These are phyloP conservation scores for Przewalskia tangutica DNA, from an alignment of 257 asterid genomes.

Conservation along the genomic window DNA sequence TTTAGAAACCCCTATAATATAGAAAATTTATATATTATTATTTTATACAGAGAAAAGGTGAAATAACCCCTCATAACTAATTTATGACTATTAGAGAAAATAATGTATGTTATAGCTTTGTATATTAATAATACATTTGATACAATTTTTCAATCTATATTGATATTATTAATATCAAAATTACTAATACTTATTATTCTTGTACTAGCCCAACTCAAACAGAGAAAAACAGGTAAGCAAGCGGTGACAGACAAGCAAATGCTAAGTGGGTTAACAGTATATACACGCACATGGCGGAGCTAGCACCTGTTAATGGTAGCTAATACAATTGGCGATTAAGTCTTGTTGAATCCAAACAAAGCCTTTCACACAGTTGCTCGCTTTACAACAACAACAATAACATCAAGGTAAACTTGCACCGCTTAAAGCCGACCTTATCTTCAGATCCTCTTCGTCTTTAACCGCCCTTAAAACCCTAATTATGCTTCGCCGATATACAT, in stretches of 20 bases:
- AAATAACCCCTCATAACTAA: too few species aligned
- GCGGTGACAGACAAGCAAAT: neutral
- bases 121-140: too few species aligned
- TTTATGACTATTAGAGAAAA: too few species aligned
- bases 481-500: neutral
- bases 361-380: neutral
- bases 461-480: neutral
- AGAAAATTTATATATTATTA: too few species aligned
- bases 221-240: neutral
- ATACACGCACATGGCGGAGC: constrained; percentile 17
- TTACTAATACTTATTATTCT: too few species aligned
- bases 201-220: too few species aligned
- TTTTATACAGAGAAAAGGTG: too few species aligned
- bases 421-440: neutral
- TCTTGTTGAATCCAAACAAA: constrained; percentile 17
- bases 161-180: too few species aligned
- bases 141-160: too few species aligned
- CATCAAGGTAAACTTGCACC: neutral
- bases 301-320: constrained; percentile 15
- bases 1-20: too few species aligned
- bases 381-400: too few species aligned
- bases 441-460: neutral
- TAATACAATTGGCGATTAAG: constrained; percentile 21
- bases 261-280: neutral
- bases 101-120: too few species aligned